Conservation (phyloP, 331 rosid genomes). For the Acacia concinna region DNA sequence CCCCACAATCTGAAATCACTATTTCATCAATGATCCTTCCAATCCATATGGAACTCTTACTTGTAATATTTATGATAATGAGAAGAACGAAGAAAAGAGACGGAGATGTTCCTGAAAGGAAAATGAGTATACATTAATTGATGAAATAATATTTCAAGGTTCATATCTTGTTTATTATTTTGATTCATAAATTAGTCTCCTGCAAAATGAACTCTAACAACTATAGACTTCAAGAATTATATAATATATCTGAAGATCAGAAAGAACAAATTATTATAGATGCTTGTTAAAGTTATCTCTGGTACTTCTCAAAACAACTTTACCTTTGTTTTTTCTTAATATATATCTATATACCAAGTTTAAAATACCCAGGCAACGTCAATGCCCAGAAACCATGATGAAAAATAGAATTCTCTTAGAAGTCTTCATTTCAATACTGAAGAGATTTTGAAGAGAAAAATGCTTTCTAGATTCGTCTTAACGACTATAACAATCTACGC, state of each 20-base stretch:
- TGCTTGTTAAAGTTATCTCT: not conserved
- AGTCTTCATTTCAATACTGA: not conserved
- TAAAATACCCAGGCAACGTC: not conserved
- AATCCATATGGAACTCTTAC: not conserved
- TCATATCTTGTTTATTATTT: not conserved
- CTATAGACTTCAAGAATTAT: not conserved
- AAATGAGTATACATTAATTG: not conserved
- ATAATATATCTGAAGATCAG: not conserved
- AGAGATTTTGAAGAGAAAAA: not conserved
- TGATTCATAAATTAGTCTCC: not conserved
- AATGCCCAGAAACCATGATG: too few species aligned
- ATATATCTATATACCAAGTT: not conserved
- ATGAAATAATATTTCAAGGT: not conserved
- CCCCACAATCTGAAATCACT: constrained; percentile 34
- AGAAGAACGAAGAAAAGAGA: not conserved
- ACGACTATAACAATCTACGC: not conserved
- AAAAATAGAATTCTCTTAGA: not conserved
- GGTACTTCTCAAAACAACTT: not conserved
- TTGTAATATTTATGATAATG: not conserved
- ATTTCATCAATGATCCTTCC: constrained; percentile 8
- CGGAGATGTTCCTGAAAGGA: not conserved
- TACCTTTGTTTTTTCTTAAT: too few species aligned
- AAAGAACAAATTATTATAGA: not conserved
- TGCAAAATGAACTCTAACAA: not conserved
- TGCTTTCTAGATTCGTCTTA: not conserved